These are phyloP conservation scores for Cladosporium sp. DNA, from an alignment of 2,329 filamentous ascomycete species.

Conservation along the genomic window DNA sequence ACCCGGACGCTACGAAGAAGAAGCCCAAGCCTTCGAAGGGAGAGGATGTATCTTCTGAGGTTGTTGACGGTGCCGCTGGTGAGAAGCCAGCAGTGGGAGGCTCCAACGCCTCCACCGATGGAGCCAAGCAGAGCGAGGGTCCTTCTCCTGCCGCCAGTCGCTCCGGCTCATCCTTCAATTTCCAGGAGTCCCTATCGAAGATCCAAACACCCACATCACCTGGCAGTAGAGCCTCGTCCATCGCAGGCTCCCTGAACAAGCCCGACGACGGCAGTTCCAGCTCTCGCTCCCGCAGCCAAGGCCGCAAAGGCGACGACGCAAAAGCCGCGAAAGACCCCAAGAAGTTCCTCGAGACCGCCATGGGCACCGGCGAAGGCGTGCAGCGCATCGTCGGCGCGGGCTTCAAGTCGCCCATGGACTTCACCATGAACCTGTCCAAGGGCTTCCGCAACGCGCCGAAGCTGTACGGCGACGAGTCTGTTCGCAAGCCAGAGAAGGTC, in stretches of 20 bases:
- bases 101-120: neutral
- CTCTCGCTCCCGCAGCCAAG: neutral
- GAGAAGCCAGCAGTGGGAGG: neutral
- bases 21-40: slow-evolving; percentile 20
- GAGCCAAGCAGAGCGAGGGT: slow-evolving; percentile 6
- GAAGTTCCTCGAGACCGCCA: slow-evolving; percentile 23
- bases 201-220: slow-evolving; percentile 16
- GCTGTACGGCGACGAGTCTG: slow-evolving; percentile 76
- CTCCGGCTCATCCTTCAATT: slow-evolving; percentile 24
- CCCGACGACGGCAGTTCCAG: neutral
- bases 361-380: slow-evolving; percentile 31
- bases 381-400: slow-evolving; percentile 32
- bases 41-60: neutral
- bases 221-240: slow-evolving; percentile 14
- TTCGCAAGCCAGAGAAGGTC: slow-evolving; percentile 72
- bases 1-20: slow-evolving; percentile 28
- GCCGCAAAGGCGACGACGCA: neutral
- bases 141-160: slow-evolving; percentile 18
- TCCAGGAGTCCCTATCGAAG: slow-evolving; percentile 25
- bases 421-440: slow-evolving; percentile 72
- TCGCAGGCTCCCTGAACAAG: slow-evolving; percentile 18
- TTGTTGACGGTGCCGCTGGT: neutral
- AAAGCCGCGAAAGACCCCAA: slow-evolving; percentile 7
- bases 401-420: slow-evolving; percentile 75
- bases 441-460: slow-evolving; percentile 84